Evolutionary conservation across 331 rosid genomes (phyloP), one percentile per base, ranked within the genome.

Genomic region (Quercus phellos): DNA sequence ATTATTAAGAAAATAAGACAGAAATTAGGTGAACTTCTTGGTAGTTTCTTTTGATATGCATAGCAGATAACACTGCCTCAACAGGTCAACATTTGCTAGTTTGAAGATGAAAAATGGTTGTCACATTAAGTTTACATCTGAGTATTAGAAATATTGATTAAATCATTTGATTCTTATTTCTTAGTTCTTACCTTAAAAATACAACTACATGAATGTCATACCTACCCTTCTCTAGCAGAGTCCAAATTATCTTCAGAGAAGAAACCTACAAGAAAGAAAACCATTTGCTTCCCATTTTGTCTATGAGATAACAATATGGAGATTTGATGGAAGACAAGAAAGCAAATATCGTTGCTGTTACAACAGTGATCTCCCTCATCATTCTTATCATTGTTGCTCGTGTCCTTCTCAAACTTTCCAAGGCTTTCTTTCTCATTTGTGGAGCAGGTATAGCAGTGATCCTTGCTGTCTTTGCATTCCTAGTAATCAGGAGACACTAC

Each of bases 281-380:
- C 66, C 66, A 8, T 58, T 58, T 58, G 27, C 46, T 17, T 32
- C 21, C 70, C 43, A 2, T 16, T 74, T 58, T 19, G 4, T 32
- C 11, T 58, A 11, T 51, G 51, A 55, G 43, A 2, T 42, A 63
- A 76, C 61, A 56, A 64, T 38, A 81, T 79, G 75, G 77, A 55
- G 74, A 34, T 64, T 69, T 80, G 64, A 91, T 94, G 99, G 96
- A 94, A 89, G 92, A 92, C 87, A 84, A 73, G 70, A 85, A 75
- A 84, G 94, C 84, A 0, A 81, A 87, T 84, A 81, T 79, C 4
- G 35, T 88, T 54, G 88, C 90, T 26, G 77, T 73, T 8, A 12
- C 79, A 42, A 74, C 87, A 35, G 89, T 88, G 63, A 38, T 86
- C 18, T n/a, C 80, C 11, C 83, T 94, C 61, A 58, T 86, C 76